Percentiles rank a stretch among this genome's conserved stretches.
These are phyloP conservation scores for Geranomyces michiganensis DNA, from an alignment of 192 early-diverging fungal genomes.

Conservation along the genomic window DNA sequence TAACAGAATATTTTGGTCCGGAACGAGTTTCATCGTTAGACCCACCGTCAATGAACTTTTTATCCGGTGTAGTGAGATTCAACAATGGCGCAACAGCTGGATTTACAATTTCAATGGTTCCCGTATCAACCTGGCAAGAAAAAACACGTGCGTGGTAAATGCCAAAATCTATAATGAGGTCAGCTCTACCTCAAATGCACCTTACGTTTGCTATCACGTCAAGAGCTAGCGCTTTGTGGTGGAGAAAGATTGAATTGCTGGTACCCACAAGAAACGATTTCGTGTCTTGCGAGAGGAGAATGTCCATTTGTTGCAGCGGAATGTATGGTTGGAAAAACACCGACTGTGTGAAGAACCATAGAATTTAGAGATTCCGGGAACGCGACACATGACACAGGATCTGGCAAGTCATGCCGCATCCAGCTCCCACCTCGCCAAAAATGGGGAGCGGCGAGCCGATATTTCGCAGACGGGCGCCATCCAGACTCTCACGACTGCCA, in stretches of 20 bases:
- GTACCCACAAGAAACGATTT: slow-evolving; percentile 76
- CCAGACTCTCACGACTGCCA: slow-evolving; percentile 8
- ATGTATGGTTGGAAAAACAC: slow-evolving; percentile 83
- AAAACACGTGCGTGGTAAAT: too few species aligned
- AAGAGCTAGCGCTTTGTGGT: slow-evolving; percentile 68
- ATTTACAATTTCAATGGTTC: slow-evolving; percentile 71
- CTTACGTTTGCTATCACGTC: slow-evolving; percentile 79
- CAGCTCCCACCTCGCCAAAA: slow-evolving; percentile 32
- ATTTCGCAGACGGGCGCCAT: slow-evolving; percentile 7
- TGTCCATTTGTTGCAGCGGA: slow-evolving; percentile 82
- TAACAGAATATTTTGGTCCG: neutral
- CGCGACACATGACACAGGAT: neutral
- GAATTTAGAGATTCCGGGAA: slow-evolving; percentile 14
- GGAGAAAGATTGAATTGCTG: slow-evolving; percentile 77
- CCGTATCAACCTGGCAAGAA: slow-evolving; percentile 63
- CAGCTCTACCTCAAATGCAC: too few species aligned
- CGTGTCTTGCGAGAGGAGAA: slow-evolving; percentile 66
- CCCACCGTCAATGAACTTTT: slow-evolving; percentile 72
- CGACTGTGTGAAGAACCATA: slow-evolving; percentile 46
- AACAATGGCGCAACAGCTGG: slow-evolving; percentile 57
- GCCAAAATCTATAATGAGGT: too few species aligned
- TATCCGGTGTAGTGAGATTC: slow-evolving; percentile 65
- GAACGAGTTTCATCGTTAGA: neutral
- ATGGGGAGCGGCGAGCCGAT: slow-evolving; percentile 43
- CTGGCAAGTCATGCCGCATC: neutral